Percentiles rank a stretch among this genome's conserved stretches.
Evolutionary conservation across 2,329 filamentous ascomycete genomes (phyloP).

Genomic region (Knufia fluminis): DNA sequence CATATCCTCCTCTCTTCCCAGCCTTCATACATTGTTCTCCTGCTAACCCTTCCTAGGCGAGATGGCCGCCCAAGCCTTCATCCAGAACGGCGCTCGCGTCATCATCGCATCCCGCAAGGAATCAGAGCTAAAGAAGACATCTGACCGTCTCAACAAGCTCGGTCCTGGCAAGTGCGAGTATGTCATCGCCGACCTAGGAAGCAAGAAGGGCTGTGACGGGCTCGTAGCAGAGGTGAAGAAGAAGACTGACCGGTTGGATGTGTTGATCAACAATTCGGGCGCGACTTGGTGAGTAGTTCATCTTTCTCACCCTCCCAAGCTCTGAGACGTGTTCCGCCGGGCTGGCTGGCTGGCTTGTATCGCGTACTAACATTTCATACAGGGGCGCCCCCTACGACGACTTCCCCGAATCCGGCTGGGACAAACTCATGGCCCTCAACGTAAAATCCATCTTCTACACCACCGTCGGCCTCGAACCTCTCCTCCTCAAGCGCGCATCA

Average conservation of each 20-base stretch:
- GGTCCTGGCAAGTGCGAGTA: conserved; percentile 44
- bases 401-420: conserved; percentile 50
- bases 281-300: conserved; percentile 35
- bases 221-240: conserved; percentile 42
- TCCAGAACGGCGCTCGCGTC: conserved; percentile 44
- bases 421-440: conserved; percentile 47
- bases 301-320: neutral
- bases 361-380: no score
- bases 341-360: neutral
- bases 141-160: conserved; percentile 40
- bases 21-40: neutral
- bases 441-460: conserved; percentile 45
- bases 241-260: conserved; percentile 34
- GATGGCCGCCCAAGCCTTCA: conserved; percentile 47
- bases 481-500: conserved; percentile 39
- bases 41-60: conserved; percentile 24
- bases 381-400: conserved; percentile 47
- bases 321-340: neutral
- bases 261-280: conserved; percentile 46
- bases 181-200: conserved; percentile 44
- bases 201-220: conserved; percentile 42
- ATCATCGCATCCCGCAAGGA: conserved; percentile 47
- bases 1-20: conserved; percentile 2
- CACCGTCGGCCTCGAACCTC: conserved; percentile 37
- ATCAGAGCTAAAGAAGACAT: conserved; percentile 40